Base-by-base conservation (phyloP, 2,329 filamentous ascomycete genomes). In the Botrytis fabae region DNA sequence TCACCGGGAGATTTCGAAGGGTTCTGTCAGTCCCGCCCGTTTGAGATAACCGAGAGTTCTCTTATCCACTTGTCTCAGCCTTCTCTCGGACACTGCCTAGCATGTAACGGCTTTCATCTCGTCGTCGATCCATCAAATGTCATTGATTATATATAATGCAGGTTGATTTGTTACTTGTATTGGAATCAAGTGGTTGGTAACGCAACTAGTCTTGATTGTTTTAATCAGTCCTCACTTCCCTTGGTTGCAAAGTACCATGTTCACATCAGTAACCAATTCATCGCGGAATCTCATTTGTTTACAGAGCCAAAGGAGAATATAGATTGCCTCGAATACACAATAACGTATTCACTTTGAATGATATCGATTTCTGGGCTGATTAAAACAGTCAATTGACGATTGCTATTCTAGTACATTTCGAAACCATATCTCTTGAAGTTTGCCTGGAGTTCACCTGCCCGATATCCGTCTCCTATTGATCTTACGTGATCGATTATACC, bases 1-100 rank as follows among this genome's bases (percentile, higher is more conserved):
- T 68, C 64, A 68, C 64, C 64, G 46, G 46, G 64, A 38, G 54
- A 42, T 40, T 32, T 12, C 6, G 18, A 28, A 54, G 38, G 35
- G 35, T 62, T 62, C 60, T 62, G 14, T 62, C 38, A 62, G 25
- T 38, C 44, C 44, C 44, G 44, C 63, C 44, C 16, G 62, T 40
- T 54, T 40, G 28, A 54, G 63, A 65, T 69, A 69, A 42, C 48
- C 65, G 38, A 69, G 65, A n/a, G 48, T 38, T 28, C 44, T 48
- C 42, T 68, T 68, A 40, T 22, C n/a, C 46, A 28, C 25, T 28
- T 68, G 46, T 68, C 64, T 68, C 48, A 57, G 64, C 64, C 64
- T 57, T 68, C 35, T 57, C 46, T 68, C 18, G 5, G 8, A 8
- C 14, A 42, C 42, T 42, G 25, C 35, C 20, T 22, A 10, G 35